Conservation (phyloP, 2,329 filamentous ascomycete genomes). For the Alternaria novae-zelandiae region DNA sequence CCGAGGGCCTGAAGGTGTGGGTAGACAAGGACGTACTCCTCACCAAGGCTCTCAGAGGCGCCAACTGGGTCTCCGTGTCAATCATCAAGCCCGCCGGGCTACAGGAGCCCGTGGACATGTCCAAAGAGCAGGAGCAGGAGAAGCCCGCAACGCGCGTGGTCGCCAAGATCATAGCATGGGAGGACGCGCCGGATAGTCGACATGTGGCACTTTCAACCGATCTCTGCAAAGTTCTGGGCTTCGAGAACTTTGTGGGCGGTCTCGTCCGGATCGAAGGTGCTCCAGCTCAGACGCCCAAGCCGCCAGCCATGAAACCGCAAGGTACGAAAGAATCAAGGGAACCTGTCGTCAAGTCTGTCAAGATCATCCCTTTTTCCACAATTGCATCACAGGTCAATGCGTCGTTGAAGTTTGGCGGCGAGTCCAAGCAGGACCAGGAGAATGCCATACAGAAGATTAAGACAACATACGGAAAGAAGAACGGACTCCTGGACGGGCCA, state of each 20-base stretch:
- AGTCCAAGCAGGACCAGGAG: slow-evolving; percentile 82
- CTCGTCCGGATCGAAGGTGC: slow-evolving; percentile 88
- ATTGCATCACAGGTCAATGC: slow-evolving; percentile 63
- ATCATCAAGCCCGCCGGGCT: slow-evolving; percentile 83
- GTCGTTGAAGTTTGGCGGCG: slow-evolving; percentile 84
- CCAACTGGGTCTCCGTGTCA: slow-evolving; percentile 81
- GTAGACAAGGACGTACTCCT: slow-evolving; percentile 79
- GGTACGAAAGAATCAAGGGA: slow-evolving; percentile 51
- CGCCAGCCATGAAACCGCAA: slow-evolving; percentile 53
- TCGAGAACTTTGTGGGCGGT: slow-evolving; percentile 78
- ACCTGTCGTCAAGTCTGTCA: slow-evolving; percentile 68
- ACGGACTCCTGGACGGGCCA: slow-evolving; percentile 78
- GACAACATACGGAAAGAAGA: slow-evolving; percentile 70
- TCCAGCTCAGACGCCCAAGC: slow-evolving; percentile 71
- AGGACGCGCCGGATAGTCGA: slow-evolving; percentile 82
- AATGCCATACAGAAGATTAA: slow-evolving; percentile 75
- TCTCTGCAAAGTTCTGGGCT: slow-evolving; percentile 76
- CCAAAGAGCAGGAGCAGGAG: slow-evolving; percentile 69
- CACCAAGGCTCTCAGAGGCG: slow-evolving; percentile 74
- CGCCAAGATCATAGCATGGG: slow-evolving; percentile 78
- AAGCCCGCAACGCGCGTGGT: slow-evolving; percentile 71
- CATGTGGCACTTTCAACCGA: slow-evolving; percentile 79
- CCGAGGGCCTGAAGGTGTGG: slow-evolving; percentile 75
- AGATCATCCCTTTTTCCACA: slow-evolving; percentile 79
- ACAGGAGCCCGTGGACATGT: slow-evolving; percentile 72